Conservation (phyloP, 2,329 filamentous ascomycete genomes). For the Phialophora tarda region DNA sequence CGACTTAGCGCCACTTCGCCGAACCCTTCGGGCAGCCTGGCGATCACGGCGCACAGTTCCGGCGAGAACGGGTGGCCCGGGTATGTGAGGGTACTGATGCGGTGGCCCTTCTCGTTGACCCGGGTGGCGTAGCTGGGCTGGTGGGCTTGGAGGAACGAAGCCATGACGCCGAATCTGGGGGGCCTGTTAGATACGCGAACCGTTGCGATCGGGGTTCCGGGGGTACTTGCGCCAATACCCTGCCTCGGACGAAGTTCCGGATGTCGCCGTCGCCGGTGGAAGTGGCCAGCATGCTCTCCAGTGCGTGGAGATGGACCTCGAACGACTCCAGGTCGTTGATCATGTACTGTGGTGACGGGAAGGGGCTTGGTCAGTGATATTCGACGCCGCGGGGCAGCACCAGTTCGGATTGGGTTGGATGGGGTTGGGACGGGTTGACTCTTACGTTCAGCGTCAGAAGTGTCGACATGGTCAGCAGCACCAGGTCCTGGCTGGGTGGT, state of each 20-base stretch:
- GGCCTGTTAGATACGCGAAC: neutral
- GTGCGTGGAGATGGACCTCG: conserved; percentile 26
- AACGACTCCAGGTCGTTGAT: conserved; percentile 30
- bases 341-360: conserved; percentile 25
- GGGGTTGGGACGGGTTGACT: neutral
- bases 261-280: conserved; percentile 14
- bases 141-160: conserved; percentile 26
- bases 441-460: conserved; percentile 31
- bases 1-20: conserved; percentile 26
- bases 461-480: conserved; percentile 31
- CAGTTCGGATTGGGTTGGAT: neutral
- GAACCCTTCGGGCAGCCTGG: conserved; percentile 28
- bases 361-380: neutral
- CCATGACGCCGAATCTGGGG: conserved; percentile 27
- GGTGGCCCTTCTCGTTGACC: conserved; percentile 29
- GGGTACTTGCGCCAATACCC: conserved; percentile 23
- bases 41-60: conserved; percentile 24
- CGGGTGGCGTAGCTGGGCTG: conserved; percentile 31
- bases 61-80: conserved; percentile 27
- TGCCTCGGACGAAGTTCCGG: conserved; percentile 27
- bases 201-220: neutral
- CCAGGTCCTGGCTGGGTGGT: conserved; percentile 7
- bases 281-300: conserved; percentile 24
- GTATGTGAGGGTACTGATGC: conserved; percentile 30
- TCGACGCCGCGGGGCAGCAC: neutral